Conservation (phyloP, 768 basidiomycete genomes). For the Hericium erinaceus region DNA sequence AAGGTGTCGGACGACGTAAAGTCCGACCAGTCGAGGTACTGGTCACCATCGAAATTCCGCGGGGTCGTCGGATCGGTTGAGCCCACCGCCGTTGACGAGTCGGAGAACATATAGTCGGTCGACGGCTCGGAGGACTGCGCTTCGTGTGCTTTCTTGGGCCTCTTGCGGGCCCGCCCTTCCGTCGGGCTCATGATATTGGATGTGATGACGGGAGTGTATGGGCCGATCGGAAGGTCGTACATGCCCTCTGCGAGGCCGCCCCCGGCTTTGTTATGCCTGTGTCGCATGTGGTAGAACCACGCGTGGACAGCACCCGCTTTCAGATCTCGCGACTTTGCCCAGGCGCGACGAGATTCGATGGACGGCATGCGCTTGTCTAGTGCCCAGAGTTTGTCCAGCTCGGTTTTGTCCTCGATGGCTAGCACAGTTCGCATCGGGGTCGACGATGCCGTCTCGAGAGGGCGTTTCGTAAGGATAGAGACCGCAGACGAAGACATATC, state of each 20-base stretch:
- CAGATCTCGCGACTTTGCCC: slow-evolving; percentile 2
- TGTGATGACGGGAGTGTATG: too few relatives aligned
- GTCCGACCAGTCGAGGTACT: neutral
- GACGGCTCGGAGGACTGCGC: neutral
- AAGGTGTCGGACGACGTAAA: neutral
- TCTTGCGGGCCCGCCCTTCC: neutral
- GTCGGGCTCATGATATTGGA: neutral
- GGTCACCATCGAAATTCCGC: too few relatives aligned
- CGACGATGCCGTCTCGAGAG: too few relatives aligned
- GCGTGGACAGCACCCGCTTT: neutral
- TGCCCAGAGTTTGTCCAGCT: slow-evolving; percentile 2
- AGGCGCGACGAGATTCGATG: slow-evolving; percentile 1
- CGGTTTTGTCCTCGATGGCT: neutral
- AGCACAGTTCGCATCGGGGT: neutral
- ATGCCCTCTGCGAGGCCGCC: neutral
- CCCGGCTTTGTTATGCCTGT: neutral
- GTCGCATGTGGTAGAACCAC: slow-evolving; percentile 1
- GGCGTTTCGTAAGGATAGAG: too few relatives aligned
- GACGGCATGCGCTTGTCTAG: slow-evolving; percentile 3
- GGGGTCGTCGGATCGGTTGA: neutral
- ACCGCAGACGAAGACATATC: too few relatives aligned
- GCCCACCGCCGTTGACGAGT: neutral
- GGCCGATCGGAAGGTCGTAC: neutral
- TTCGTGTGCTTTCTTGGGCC: neutral
- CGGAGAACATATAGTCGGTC: neutral